Evolutionary conservation across 2,329 filamentous ascomycete species (phyloP).

Genomic region (Aspergillus hortae): DNA sequence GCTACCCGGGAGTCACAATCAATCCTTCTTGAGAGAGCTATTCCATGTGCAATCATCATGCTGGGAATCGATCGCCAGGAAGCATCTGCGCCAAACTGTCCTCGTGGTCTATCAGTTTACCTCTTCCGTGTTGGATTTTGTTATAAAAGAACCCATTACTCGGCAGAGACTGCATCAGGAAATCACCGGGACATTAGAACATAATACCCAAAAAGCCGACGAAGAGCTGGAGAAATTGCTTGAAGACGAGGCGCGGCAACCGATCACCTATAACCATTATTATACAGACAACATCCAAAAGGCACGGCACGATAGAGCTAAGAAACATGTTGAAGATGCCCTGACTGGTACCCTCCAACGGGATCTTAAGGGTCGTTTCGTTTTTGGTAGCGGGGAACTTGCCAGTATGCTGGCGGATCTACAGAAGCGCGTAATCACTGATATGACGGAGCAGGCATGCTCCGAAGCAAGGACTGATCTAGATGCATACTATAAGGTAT

Average conservation of each 20-base stretch:
- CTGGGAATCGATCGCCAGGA: constrained; percentile 12
- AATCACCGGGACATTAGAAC: too few relatives aligned
- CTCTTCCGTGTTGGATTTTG: too few relatives aligned
- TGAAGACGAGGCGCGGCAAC: too few relatives aligned
- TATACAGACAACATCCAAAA: constrained; percentile 33
- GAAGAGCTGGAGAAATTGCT: too few relatives aligned
- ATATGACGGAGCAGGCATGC: constrained; percentile 21
- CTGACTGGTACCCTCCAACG: constrained; percentile 10
- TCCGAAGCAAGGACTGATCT: constrained; percentile 19
- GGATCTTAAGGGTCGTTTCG: constrained; percentile 1
- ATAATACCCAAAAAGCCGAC: too few relatives aligned
- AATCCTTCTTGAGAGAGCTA: constrained; percentile 20
- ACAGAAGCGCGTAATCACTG: constrained; percentile 9
- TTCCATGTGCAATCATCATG: constrained; percentile 26
- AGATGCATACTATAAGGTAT: constrained; percentile 24
- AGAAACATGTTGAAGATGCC: constrained; percentile 4
- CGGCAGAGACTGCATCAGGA: too few relatives aligned
- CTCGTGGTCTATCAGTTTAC: too few relatives aligned
- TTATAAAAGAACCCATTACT: too few relatives aligned
- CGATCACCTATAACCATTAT: constrained; percentile 27
- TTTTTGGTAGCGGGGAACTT: constrained; percentile 3
- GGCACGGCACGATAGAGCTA: constrained; percentile 7
- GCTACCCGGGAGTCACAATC: constrained; percentile 28
- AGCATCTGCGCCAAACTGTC: too few relatives aligned
- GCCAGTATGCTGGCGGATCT: constrained; percentile 3